These are phyloP conservation scores for Arabidopsis suecica DNA, from an alignment of 345 rosid species.

Conservation along the genomic window DNA sequence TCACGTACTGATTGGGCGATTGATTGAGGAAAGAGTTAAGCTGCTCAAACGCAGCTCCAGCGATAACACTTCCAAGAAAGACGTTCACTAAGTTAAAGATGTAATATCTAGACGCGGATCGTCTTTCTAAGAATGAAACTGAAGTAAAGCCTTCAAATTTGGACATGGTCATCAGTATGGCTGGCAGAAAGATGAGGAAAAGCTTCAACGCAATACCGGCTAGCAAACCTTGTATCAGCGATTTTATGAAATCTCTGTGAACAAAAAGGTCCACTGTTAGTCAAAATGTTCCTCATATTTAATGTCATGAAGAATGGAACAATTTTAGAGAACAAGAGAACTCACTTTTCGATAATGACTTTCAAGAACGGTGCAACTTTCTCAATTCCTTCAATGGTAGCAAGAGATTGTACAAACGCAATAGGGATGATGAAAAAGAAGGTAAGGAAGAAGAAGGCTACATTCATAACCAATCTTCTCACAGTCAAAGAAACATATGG, in stretches of 20 bases:
- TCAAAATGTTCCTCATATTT: background rate
- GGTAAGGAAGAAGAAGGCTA: slow-evolving; percentile 95
- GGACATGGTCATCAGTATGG: slow-evolving; percentile 94
- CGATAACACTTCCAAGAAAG: slow-evolving; percentile 71
- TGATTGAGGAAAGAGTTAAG: slow-evolving; percentile 67
- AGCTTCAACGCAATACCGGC: slow-evolving; percentile 92
- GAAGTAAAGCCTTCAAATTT: slow-evolving; percentile 91
- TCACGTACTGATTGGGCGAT: slow-evolving; percentile 69
- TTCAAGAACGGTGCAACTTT: slow-evolving; percentile 71
- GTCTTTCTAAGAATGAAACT: slow-evolving; percentile 76
- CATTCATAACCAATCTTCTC: slow-evolving; percentile 69
- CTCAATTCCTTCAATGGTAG: slow-evolving; percentile 82
- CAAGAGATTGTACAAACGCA: slow-evolving; percentile 87
- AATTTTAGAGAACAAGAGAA: slow-evolving; percentile 32
- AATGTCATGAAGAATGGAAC: background rate
- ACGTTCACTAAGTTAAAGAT: slow-evolving; percentile 80
- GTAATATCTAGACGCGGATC: slow-evolving; percentile 90
- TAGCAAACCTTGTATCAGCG: slow-evolving; percentile 82
- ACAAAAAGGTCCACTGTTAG: slow-evolving; percentile 13
- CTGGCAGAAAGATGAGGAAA: slow-evolving; percentile 93
- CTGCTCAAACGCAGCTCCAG: slow-evolving; percentile 86
- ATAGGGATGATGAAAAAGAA: slow-evolving; percentile 96
- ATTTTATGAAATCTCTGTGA: slow-evolving; percentile 66
- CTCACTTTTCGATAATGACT: slow-evolving; percentile 70
- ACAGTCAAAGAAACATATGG: slow-evolving; percentile 79